Evolutionary conservation across 495 filamentous ascomycete genomes (phyloP).

Genomic region (Penicillium canariense): DNA sequence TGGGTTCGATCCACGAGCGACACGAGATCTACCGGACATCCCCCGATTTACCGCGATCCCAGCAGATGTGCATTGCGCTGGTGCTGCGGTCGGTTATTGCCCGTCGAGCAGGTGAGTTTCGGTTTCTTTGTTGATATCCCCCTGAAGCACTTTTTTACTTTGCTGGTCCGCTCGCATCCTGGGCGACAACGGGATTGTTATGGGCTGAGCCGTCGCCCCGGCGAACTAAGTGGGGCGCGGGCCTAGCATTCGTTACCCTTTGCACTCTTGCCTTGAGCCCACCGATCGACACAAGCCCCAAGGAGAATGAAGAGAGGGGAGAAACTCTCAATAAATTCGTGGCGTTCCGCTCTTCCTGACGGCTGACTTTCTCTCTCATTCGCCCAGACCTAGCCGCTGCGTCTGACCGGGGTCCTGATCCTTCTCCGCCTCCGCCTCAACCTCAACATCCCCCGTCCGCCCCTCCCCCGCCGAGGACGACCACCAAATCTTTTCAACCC

Average conservation of each 20-base stretch:
- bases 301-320: neutral
- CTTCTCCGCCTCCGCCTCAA: slow-evolving; percentile 11
- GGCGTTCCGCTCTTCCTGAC: slow-evolving; percentile 8
- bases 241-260: slow-evolving; percentile 35
- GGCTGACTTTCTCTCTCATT: slow-evolving; percentile 2
- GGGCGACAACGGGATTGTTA: neutral
- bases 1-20: slow-evolving; percentile 53
- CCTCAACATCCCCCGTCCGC: slow-evolving; percentile 4
- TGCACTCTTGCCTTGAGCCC: slow-evolving; percentile 13
- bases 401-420: slow-evolving; percentile 16
- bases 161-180: neutral
- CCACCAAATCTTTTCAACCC: slow-evolving; percentile 27
- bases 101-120: slow-evolving; percentile 60
- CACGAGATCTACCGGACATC: slow-evolving; percentile 74
- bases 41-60: slow-evolving; percentile 63
- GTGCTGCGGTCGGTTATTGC: slow-evolving; percentile 70
- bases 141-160: slow-evolving; percentile 7
- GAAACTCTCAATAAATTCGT: slow-evolving; percentile 10
- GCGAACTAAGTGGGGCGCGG: slow-evolving; percentile 34
- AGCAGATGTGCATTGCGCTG: slow-evolving; percentile 73
- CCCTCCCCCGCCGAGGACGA: slow-evolving; percentile 22
- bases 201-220: slow-evolving; percentile 27
- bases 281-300: slow-evolving; percentile 24
- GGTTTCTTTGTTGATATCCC: neutral
- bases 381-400: slow-evolving; percentile 18